A percentile compares a stretch with the other conserved stretches of the same genome.
Evolutionary conservation across 148 eudicot genomes (phyloP).

Genomic region (Linanthus parryae): DNA sequence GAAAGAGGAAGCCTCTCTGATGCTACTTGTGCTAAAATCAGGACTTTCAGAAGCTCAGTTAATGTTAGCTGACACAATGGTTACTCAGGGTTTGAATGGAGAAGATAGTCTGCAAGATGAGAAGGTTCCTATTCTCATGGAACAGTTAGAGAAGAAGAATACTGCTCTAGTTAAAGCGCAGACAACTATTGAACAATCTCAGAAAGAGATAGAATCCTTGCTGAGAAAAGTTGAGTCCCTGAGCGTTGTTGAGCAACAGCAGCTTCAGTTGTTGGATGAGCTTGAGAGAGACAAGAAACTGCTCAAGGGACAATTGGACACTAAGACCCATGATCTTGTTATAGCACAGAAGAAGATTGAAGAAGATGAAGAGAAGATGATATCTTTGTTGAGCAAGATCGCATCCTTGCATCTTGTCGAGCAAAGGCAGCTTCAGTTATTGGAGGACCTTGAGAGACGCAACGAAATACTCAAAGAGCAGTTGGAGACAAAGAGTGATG

Average conservation of each 20-base stretch:
- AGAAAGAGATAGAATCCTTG: not conserved
- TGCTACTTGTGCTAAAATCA: conserved; percentile 44
- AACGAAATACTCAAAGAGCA: conserved; percentile 40
- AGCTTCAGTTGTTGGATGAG: not conserved
- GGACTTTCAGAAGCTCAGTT: not conserved
- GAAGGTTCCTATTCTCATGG: not conserved
- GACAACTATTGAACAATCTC: not conserved
- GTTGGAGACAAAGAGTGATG: conserved; percentile 31
- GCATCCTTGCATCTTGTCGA: conserved; percentile 18
- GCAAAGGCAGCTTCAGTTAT: conserved; percentile 24
- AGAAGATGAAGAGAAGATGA: conserved; percentile 34
- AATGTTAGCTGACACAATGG: not conserved
- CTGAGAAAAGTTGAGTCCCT: not conserved
- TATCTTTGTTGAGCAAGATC: conserved; percentile 5
- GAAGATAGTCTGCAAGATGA: not conserved
- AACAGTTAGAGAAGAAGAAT: not conserved
- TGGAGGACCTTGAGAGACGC: conserved; percentile 30
- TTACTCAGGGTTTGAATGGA: no score
- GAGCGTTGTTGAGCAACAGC: not conserved
- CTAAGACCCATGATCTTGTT: conserved; percentile 20
- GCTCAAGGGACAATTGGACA: conserved; percentile 41
- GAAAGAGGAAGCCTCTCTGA: conserved; percentile 62
- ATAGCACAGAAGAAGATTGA: conserved; percentile 22
- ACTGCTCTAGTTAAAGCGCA: not conserved
- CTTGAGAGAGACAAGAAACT: conserved; percentile 15